phyloP scores from a whole-genome alignment of 805 yeast genomes.

The Suhomyces pyralidae region DNA sequence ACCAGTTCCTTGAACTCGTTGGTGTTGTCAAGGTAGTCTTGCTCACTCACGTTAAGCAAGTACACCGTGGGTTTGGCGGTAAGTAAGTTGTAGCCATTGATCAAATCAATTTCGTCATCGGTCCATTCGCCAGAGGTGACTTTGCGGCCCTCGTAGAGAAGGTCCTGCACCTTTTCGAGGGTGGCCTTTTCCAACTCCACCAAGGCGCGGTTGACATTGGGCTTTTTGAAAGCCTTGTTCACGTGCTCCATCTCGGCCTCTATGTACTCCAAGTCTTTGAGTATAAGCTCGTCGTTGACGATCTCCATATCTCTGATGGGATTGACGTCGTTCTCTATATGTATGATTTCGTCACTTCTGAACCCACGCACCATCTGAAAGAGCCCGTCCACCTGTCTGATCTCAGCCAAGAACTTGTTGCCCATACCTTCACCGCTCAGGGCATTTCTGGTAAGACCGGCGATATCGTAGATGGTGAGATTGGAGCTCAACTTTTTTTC shows the following conservation, averaged over 20 bases:
- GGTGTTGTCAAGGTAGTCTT: slow-evolving; percentile 55
- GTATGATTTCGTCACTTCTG: slow-evolving; percentile 61
- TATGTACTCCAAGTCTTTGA: slow-evolving; percentile 59
- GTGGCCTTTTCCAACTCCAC: slow-evolving; percentile 28
- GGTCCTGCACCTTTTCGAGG: slow-evolving; percentile 30
- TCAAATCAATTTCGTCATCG: slow-evolving; percentile 57
- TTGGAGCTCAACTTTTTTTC: slow-evolving; percentile 51
- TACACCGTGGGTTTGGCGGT: slow-evolving; percentile 90
- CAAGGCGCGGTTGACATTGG: slow-evolving; percentile 22
- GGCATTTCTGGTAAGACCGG: slow-evolving; percentile 59
- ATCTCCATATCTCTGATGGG: slow-evolving; percentile 62
- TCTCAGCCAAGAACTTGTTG: slow-evolving; percentile 67
- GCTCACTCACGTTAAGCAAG: slow-evolving; percentile 67
- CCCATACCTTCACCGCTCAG: slow-evolving; percentile 68
- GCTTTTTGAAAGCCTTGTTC: slow-evolving; percentile 26
- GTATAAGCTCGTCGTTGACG: slow-evolving; percentile 59
- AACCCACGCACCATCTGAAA: slow-evolving; percentile 69
- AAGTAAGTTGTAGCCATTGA: slow-evolving; percentile 68
- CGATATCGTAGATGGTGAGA: slow-evolving; percentile 58
- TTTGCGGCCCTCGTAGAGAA: slow-evolving; percentile 51
- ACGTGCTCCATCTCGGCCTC: slow-evolving; percentile 45
- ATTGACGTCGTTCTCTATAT: slow-evolving; percentile 56
- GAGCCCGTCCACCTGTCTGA: slow-evolving; percentile 68
- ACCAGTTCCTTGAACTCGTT: slow-evolving; percentile 54
- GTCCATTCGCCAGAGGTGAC: slow-evolving; percentile 61